Base-by-base conservation (phyloP, 441 rosid genomes). In the Corymbia citriodora region DNA sequence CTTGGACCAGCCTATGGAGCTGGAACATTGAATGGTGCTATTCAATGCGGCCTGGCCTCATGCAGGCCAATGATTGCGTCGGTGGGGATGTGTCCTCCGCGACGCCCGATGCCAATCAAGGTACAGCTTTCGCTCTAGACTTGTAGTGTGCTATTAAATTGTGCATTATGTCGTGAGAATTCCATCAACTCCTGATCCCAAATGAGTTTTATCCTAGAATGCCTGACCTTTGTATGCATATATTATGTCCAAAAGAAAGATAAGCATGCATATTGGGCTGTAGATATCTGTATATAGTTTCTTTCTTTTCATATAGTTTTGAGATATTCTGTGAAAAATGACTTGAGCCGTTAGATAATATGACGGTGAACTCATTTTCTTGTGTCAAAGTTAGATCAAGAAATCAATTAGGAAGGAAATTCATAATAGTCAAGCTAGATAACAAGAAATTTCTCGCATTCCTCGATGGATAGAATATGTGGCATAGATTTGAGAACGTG, bases 331-430 rank as follows among this genome's bases (percentile, higher is more conserved):
- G 83, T 3, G 29, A 36, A 36, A 74, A 74, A 21, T 21, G 6
- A 18, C 50, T 9, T 11, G 2, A 1, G 4, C 49, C 4, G 5
- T 19, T 5, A 18, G 15, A 19, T 1, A 18, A 36, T 14, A 21
- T 21, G 83, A 40, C 7, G 25, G 6, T 17, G 17, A 33, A 33
- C 33, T 33, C 81, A 9, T 23, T 13, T 17, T 33, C 48, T 33
- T 25, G 9, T 33, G 18, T 70, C 13, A 70, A 33, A 25, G 21
- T 2, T 7, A 10, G 25, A 70, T 70, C 81, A 2, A 21, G 23
- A 33, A 33, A 4, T 14, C 25, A 33, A 33, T 23, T 70, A 48
- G 18, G 33, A 70, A 70, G 10, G 48, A 70, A 33, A 31, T 70
- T 23, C 81, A 70, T 23, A 17, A 33, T 70, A 4, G 17, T 36